Conservation (phyloP, 164 flowering plant genomes). For the Buxus sempervirens region DNA sequence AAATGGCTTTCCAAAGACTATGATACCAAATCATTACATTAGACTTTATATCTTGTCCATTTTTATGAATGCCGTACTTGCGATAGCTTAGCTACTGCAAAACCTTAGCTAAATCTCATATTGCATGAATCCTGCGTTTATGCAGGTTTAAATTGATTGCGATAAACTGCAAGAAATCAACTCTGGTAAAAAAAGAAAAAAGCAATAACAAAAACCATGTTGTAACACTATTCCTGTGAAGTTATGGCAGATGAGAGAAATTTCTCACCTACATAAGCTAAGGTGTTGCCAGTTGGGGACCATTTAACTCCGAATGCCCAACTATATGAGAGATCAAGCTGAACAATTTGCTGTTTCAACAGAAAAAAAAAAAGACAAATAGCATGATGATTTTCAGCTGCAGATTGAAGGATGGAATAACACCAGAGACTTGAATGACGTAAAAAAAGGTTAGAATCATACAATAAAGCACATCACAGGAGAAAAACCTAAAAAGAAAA, state of each 20-base stretch:
- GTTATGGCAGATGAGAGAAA: slow-evolving; percentile 10
- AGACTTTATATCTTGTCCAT: too few species aligned
- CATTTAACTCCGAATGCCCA: slow-evolving; percentile 99
- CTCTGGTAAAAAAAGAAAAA: too few species aligned
- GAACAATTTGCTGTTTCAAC: slow-evolving; percentile 86
- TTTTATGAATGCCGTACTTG: too few species aligned
- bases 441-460: not conserved
- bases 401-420: not conserved
- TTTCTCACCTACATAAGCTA: slow-evolving; percentile 92
- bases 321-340: slow-evolving; percentile 93
- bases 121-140: too few species aligned
- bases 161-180: not conserved
- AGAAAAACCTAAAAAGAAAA: too few species aligned
- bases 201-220: not conserved
- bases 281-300: slow-evolving; percentile 97
- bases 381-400: not conserved
- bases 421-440: not conserved
- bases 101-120: too few species aligned
- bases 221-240: not conserved
- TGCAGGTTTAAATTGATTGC: not conserved
- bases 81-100: too few species aligned
- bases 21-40: too few species aligned
- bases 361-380: slow-evolving; percentile 8
- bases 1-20: too few species aligned
- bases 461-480: not conserved